Evolutionary conservation across 257 asterid genomes (phyloP).

Genomic region (Voacanga thouarsii): DNA sequence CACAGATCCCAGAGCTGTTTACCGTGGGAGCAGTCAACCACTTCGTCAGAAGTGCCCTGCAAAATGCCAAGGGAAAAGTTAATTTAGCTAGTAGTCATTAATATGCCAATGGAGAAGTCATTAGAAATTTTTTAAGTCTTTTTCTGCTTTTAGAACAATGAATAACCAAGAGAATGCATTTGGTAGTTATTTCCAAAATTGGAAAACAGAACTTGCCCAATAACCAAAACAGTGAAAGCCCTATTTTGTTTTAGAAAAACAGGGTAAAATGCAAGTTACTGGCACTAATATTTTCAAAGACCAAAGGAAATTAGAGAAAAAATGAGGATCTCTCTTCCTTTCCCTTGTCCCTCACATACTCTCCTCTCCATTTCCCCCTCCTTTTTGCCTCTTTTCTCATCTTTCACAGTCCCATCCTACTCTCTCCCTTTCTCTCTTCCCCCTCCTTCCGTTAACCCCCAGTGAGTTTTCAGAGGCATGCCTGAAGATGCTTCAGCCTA

Average conservation of each 20-base stretch:
- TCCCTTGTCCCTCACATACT: not conserved
- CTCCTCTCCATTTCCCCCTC: not conserved
- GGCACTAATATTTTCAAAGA: not conserved
- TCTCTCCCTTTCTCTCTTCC: not conserved
- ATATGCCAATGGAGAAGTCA: not conserved
- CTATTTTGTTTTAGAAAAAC: too few species aligned
- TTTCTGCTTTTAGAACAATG: not conserved
- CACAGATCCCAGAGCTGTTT: conserved; percentile 58
- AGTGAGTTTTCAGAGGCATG: not conserved
- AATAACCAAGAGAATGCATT: not conserved
- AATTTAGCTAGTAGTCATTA: not conserved
- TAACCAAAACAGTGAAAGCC: too few species aligned
- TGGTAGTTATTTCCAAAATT: too few species aligned
- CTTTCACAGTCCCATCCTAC: not conserved
- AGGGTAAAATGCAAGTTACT: not conserved
- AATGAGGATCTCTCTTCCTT: not conserved
- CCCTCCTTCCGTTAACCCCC: not conserved
- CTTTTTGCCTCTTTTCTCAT: not conserved
- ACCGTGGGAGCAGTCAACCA: conserved; percentile 63
- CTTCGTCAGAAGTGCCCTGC: conserved; percentile 68
- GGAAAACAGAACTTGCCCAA: too few species aligned
- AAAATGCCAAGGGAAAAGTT: conserved; percentile 6
- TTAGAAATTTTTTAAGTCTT: not conserved
- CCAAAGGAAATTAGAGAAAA: not conserved
- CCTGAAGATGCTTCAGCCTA: not conserved